Conservation (phyloP, 2,329 filamentous ascomycete genomes). For the Penicillium freii region DNA sequence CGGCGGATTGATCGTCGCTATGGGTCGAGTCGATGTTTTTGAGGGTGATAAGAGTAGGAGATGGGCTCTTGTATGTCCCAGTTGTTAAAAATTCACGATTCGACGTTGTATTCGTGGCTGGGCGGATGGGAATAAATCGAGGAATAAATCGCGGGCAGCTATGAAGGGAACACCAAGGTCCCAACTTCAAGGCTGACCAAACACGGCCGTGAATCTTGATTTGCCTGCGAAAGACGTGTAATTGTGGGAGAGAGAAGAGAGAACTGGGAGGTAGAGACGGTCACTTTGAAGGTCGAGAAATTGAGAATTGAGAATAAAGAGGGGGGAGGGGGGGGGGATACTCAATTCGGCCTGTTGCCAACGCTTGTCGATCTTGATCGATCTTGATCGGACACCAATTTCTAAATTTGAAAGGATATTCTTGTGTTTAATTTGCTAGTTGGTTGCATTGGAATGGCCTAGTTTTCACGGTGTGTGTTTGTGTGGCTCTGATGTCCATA, state of each 20-base stretch:
- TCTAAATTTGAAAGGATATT: background rate
- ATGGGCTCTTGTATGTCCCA: background rate
- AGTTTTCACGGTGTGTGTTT: background rate
- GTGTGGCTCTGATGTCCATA: background rate
- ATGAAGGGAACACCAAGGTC: slow-evolving; percentile 27
- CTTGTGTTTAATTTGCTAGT: background rate
- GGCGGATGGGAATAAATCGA: slow-evolving; percentile 15
- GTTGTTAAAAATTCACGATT: background rate
- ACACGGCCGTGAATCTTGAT: slow-evolving; percentile 16
- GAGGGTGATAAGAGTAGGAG: background rate
- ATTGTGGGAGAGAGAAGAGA: background rate
- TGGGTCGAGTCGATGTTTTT: background rate
- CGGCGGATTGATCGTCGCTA: slow-evolving; percentile 7
- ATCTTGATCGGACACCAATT: background rate
- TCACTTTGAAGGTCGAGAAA: background rate
- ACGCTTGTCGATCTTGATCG: background rate
- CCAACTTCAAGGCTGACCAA: slow-evolving; percentile 29
- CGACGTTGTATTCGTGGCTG: slow-evolving; percentile 14
- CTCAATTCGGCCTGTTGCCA: background rate
- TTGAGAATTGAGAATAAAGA: background rate
- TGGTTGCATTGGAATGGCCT: background rate
- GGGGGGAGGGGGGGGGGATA: background rate
- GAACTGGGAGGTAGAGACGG: background rate
- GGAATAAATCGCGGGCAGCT: slow-evolving; percentile 25
- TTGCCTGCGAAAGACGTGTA: background rate